Base-by-base conservation (phyloP, 768 basidiomycete species). In the Mycena alexandri region DNA sequence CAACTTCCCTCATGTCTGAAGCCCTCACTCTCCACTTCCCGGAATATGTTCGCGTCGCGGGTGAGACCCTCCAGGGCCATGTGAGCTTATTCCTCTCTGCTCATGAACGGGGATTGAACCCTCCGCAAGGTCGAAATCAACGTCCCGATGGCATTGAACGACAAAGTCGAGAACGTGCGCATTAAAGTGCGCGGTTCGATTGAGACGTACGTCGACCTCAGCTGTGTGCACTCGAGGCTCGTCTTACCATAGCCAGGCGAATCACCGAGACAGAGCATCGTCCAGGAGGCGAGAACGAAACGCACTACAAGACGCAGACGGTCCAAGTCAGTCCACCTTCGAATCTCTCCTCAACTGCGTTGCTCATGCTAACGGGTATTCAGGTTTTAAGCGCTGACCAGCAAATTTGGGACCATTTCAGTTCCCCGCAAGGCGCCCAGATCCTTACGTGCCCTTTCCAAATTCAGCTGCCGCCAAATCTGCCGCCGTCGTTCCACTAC, bases 161-260 rank as follows among this genome's bases (percentile, higher is more conserved):
- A 71, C 29, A 71, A 71, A 21, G 41, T 71, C 16, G 70, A 71
- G 66, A 61, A 65, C 24, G 66, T 71, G 8, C 53, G 44, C 47
- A 43, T 71, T 22, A 71, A 71, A 25, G 11, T 71, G 54, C 65
- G 70, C 12, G 70, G 70, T 17, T 65, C 66, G 14, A 65, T 71
- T 21, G 65, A 68, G 47, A 71, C 70, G 69, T 71, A 55, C n/a
- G 65, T 53, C n/a, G 16, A 25, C 10, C 12, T 42, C 33, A 34
- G 8, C n/a, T 11, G 21, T 14, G 53, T 22, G 22, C 34, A 42
- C 33, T 46, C 56, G 17, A 19, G 5, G 22, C 51, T 59, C 10
- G 54, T 46, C 10, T 2, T 50, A 9, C 24, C 11, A 13, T n/a
- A 22, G n/a, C n/a, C 22, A 69, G 68, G 14, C 65, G 61, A 53